Percentiles rank a stretch among this genome's conserved stretches.
These are phyloP conservation scores for Trichoderma harzianum DNA, from an alignment of 2,329 filamentous ascomycete genomes.

Conservation along the genomic window DNA sequence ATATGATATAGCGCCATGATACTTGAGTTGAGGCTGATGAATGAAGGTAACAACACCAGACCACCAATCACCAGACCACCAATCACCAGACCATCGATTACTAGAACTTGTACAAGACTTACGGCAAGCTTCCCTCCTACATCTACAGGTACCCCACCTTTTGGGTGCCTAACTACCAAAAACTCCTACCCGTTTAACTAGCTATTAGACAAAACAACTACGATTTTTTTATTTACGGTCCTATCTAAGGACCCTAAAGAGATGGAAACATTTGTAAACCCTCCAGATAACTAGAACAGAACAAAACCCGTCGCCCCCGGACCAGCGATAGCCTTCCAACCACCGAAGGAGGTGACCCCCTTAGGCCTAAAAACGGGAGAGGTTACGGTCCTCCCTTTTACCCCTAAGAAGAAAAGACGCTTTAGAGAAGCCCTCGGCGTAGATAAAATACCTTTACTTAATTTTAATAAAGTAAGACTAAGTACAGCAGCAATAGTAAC, in stretches of 20 bases:
- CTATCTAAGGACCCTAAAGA: not conserved
- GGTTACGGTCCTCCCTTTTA: not conserved
- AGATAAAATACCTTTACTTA: not conserved
- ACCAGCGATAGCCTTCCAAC: not conserved
- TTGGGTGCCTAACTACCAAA: not conserved
- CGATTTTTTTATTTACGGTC: not conserved
- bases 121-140: conserved; percentile 6
- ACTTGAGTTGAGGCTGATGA: no score
- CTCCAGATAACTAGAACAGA: not conserved
- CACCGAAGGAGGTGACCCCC: not conserved
- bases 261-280: not conserved
- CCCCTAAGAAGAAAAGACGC: not conserved
- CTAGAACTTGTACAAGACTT: no score
- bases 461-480: not conserved
- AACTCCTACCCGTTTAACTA: not conserved
- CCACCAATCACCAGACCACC: no score
- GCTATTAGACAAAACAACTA: not conserved
- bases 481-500: no score
- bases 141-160: conserved; percentile 9
- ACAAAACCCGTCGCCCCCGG: not conserved
- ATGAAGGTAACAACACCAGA: no score
- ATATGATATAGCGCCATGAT: no score
- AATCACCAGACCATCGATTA: no score
- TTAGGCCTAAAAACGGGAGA: not conserved
- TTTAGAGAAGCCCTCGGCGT: not conserved